phyloP scores from a whole-genome alignment of 2,329 filamentous ascomycete genomes.

The Didymella pinodella region DNA sequence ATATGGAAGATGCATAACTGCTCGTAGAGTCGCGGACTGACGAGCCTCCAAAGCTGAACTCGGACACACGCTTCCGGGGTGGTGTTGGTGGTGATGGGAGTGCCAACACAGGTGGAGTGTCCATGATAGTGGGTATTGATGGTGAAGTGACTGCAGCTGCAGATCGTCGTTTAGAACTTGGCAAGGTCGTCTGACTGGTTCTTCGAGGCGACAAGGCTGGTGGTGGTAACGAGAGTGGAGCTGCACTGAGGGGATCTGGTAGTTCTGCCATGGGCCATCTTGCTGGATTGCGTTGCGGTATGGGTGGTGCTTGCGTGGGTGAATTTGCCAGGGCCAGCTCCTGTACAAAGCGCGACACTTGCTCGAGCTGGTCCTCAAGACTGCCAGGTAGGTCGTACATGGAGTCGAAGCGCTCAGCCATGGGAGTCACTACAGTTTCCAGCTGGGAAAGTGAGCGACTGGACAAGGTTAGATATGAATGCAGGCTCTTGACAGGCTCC shows the following conservation, averaged over 20 bases:
- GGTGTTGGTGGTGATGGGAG: constrained; percentile 3
- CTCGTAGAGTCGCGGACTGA: constrained; percentile 82
- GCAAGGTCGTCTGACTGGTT: neutral
- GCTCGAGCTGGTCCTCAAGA: constrained; percentile 40
- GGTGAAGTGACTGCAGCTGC: neutral
- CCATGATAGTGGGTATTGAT: neutral
- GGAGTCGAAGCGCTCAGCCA: constrained; percentile 45
- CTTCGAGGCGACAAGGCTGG: constrained; percentile 4
- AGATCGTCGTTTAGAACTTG: neutral
- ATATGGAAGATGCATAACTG: constrained; percentile 89
- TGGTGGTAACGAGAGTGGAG: neutral
- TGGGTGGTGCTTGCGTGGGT: constrained; percentile 19
- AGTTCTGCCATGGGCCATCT: constrained; percentile 28
- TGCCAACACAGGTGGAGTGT: neutral
- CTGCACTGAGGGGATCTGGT: constrained; percentile 4
- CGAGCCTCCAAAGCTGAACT: constrained; percentile 65
- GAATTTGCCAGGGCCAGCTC: constrained; percentile 33
- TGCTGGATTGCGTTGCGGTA: constrained; percentile 28
- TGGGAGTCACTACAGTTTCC: constrained; percentile 40
- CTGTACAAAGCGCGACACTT: constrained; percentile 41
- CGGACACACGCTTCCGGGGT: constrained; percentile 35
- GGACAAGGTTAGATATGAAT: constrained; percentile 18
- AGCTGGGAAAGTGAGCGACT: constrained; percentile 49
- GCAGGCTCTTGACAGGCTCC: neutral
- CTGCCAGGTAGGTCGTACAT: constrained; percentile 36